Percentiles rank a stretch among this genome's conserved stretches.
phyloP scores from a whole-genome alignment of 257 asterid species.

The Misopates orontium region DNA sequence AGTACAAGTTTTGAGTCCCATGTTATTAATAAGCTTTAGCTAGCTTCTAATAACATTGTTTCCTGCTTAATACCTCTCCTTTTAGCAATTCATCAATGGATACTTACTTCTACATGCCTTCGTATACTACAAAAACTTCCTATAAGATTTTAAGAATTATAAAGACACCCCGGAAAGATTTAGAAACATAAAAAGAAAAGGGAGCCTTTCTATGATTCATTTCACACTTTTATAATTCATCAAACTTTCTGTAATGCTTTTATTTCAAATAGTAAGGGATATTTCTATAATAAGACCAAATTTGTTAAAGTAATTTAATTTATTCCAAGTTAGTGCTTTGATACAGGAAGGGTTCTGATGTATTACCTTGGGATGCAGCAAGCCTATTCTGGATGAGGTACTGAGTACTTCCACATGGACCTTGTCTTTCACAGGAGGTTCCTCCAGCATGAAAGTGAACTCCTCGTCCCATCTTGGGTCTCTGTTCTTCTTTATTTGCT shows the following conservation, averaged over 20 bases:
- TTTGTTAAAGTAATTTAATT: no score
- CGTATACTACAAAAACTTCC: no score
- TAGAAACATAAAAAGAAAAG: no score
- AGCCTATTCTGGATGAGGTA: conserved; percentile 78
- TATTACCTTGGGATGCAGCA: conserved; percentile 92
- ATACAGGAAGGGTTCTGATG: conserved; percentile 13
- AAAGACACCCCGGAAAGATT: no score
- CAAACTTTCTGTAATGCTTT: no score
- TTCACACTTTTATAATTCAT: no score
- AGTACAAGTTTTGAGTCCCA: no score
- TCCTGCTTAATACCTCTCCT: background rate
- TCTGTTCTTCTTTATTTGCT: conserved; percentile 93
- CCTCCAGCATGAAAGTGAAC: conserved; percentile 72
- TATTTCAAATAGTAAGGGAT: background rate
- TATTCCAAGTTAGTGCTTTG: conserved; percentile 6
- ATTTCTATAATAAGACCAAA: no score
- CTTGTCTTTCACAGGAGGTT: conserved; percentile 81
- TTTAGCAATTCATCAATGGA: conserved; percentile 7
- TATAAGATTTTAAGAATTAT: no score
- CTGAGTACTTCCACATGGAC: conserved; percentile 82
- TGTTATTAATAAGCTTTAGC: background rate
- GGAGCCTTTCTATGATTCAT: no score
- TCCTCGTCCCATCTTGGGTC: conserved; percentile 99
- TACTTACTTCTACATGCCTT: no score
- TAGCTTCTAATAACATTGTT: background rate